A percentile compares a stretch with the other conserved stretches of the same genome.
phyloP scores from a whole-genome alignment of 2,329 filamentous ascomycete species.

The Ophiocordyceps unilateralis region DNA sequence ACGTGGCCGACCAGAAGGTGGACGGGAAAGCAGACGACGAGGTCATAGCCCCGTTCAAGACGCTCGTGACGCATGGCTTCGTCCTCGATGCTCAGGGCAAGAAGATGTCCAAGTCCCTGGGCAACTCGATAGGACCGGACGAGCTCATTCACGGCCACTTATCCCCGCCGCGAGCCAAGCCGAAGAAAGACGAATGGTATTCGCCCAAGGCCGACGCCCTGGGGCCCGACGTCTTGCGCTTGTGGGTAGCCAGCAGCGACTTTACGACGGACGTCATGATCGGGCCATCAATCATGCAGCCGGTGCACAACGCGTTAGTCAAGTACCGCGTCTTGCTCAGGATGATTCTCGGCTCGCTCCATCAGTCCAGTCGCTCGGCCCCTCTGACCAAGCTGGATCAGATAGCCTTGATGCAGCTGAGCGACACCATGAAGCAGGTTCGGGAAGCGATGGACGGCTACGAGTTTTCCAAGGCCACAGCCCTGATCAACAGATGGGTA shows the following conservation, averaged over 20 bases:
- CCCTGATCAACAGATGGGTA: conserved; percentile 63
- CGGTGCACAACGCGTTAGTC: conserved; percentile 58
- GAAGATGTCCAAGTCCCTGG: conserved; percentile 97
- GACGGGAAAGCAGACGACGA: conserved; percentile 10
- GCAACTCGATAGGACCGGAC: conserved; percentile 66
- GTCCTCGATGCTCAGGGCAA: conserved; percentile 77
- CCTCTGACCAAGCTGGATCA: conserved; percentile 47
- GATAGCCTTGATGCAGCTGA: conserved; percentile 61
- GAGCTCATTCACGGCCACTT: conserved; percentile 76
- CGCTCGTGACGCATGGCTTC: conserved; percentile 89
- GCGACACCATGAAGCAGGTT: conserved; percentile 46
- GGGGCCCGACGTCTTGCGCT: conserved; percentile 69
- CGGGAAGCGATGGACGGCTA: conserved; percentile 48
- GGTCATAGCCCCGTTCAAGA: conserved; percentile 54
- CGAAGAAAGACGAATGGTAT: conserved; percentile 29
- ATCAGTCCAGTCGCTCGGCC: conserved; percentile 29
- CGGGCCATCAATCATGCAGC: conserved; percentile 57
- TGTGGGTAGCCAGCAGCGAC: conserved; percentile 87
- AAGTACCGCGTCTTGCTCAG: conserved; percentile 85
- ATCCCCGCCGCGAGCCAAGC: conserved; percentile 46
- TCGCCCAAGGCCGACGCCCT: conserved; percentile 43
- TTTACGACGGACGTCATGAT: conserved; percentile 80
- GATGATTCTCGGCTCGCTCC: conserved; percentile 68
- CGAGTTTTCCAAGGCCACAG: conserved; percentile 69
- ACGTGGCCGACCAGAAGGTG: conserved; percentile 46